Evolutionary conservation across 352 stramenopile species (phyloP).

Genomic region (Phytopythium delawarense): DNA sequence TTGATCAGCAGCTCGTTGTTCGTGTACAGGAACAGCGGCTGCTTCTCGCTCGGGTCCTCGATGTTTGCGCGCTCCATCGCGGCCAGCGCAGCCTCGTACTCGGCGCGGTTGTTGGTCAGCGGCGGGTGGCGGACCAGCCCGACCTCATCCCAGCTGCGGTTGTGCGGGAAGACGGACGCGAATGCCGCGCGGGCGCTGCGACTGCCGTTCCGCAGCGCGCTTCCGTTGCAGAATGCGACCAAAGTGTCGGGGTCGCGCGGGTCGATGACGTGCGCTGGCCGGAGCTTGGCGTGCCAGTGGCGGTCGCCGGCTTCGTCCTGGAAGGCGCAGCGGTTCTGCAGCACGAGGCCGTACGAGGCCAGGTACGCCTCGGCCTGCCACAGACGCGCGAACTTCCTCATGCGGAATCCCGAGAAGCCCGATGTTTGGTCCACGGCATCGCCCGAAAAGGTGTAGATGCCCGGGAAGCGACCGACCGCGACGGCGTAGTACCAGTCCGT

Average conservation of each 20-base stretch:
- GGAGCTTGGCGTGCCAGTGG: slow-evolving; percentile 11
- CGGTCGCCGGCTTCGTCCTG: slow-evolving; percentile 2
- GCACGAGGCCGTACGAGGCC: neutral
- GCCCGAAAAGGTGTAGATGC: slow-evolving; percentile 44
- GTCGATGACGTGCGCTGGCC: neutral
- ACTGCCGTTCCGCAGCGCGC: slow-evolving; percentile 8
- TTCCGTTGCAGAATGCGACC: slow-evolving; percentile 10
- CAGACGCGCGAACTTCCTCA: slow-evolving; percentile 52
- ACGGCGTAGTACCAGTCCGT: slow-evolving; percentile 45
- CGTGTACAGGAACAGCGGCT: slow-evolving; percentile 18
- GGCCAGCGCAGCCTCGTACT: slow-evolving; percentile 12
- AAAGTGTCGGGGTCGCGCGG: neutral
- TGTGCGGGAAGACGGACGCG: slow-evolving; percentile 7
- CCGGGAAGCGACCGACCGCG: slow-evolving; percentile 31
- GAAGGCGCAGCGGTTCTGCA: neutral
- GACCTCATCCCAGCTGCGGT: neutral
- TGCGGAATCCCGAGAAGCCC: slow-evolving; percentile 30
- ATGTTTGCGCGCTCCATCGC: slow-evolving; percentile 14
- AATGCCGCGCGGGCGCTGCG: neutral
- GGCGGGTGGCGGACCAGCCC: neutral
- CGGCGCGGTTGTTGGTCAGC: slow-evolving; percentile 13
- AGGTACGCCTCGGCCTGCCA: slow-evolving; percentile 35
- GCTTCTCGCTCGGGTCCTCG: slow-evolving; percentile 4
- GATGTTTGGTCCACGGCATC: slow-evolving; percentile 33
- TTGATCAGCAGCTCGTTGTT: slow-evolving; percentile 12